Evolutionary conservation across 202 grass and related monocot genomes (phyloP), one percentile per base, ranked within the genome.

Genomic region (Cymbopogon flexuosus): DNA sequence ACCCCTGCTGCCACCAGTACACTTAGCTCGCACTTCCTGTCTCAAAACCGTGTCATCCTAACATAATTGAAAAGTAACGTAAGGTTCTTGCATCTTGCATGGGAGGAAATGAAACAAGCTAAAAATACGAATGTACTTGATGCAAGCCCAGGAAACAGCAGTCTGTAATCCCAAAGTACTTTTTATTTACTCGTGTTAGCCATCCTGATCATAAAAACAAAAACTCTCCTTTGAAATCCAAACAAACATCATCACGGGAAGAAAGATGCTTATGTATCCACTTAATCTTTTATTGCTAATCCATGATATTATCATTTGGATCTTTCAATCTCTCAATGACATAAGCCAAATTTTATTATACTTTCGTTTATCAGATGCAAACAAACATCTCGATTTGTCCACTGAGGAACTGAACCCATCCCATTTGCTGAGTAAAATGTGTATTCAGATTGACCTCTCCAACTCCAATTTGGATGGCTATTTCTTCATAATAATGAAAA

Each of bases 101-200:
- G 1, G 16, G 18, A 27, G 31, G 71, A 59, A 71, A 56, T 46
- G 36, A 76, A 59, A 81, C 72, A 66, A 4, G 65, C 47, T 77
- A 21, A 49, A 57, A 59, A 65, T 71, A 77, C 19, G 10, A 74
- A 66, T 37, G 34, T n/a, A 76, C 24, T 87, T 46, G n/a, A 64
- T 70, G 41, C 18, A 34, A 52, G 16, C 58, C 3, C 54, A 36
- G 41, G 24, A 65, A 63, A 80, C 51, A 62, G 9, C 16, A 69
- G 69, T 12, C 46, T 46, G 12, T 14, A 24, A 69, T 43, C 5
- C 7, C 37, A 23, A 1, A 46, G 34, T 62, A 30, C 37, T 43
- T 43, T 41, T 45, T 5, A 41, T 43, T 72, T 21, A 34, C 72
- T 51, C 39, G 8, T 46, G 34, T 22, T 78, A 72, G 4, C n/a